Conservation (phyloP, 768 basidiomycete genomes). For the Mycena kentingensis region DNA sequence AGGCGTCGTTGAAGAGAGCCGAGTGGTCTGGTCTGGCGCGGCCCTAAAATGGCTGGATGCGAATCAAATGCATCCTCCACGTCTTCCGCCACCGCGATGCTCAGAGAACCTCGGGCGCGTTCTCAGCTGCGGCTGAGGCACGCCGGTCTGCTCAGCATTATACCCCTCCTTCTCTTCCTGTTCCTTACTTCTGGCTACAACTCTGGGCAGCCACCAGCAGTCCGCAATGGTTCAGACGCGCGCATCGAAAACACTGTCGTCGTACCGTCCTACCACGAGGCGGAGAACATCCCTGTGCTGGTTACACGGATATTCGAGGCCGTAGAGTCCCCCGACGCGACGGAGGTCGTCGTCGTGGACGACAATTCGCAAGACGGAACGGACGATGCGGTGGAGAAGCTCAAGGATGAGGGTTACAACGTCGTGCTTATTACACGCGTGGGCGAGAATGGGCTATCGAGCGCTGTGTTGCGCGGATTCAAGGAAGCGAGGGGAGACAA, state of each 20-base stretch:
- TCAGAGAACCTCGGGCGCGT: background rate
- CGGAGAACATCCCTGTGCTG: conserved; percentile 1
- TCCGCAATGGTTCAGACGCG: background rate
- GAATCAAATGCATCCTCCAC: too few relatives aligned
- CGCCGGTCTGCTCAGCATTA: background rate
- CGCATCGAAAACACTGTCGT: conserved; percentile 5
- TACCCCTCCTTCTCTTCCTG: background rate
- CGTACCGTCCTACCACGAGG: conserved; percentile 10
- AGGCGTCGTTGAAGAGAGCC: too few relatives aligned
- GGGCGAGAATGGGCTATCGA: background rate
- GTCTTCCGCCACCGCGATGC: too few relatives aligned
- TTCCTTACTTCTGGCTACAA: background rate
- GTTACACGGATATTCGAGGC: background rate
- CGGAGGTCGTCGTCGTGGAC: background rate
- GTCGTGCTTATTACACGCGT: background rate
- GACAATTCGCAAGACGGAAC: conserved; percentile 1
- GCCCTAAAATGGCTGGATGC: too few relatives aligned
- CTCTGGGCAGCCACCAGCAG: background rate
- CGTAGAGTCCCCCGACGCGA: background rate
- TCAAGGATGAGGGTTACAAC: background rate
- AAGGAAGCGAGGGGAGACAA: background rate
- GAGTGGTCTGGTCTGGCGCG: too few relatives aligned
- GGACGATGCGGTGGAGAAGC: background rate
- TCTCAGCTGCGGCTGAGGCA: background rate
- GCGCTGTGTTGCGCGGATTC: conserved; percentile 1